These are phyloP conservation scores for Backusella mclennaniae DNA, from an alignment of 192 early-diverging fungal species.

Conservation along the genomic window DNA sequence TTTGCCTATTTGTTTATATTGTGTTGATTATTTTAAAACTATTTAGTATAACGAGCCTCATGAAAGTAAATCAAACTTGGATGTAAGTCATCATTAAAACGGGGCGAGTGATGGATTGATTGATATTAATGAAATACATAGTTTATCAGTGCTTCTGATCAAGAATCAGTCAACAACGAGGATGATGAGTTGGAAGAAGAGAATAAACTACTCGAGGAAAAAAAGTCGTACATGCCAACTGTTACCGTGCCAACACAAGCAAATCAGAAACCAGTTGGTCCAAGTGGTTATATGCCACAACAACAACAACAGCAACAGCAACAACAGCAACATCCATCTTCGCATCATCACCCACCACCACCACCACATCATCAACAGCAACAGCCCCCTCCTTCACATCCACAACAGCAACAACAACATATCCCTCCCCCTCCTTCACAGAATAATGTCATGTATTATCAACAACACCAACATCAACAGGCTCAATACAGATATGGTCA, in stretches of 20 bases:
- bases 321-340: not conserved
- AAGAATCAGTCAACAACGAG: not conserved
- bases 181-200: slow-evolving; percentile 15
- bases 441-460: not conserved
- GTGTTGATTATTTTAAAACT: not conserved
- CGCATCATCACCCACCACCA: not conserved
- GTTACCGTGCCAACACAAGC: slow-evolving; percentile 17
- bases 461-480: not conserved
- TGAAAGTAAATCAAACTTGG: slow-evolving; percentile 41
- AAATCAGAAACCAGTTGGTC: not conserved
- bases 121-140: not conserved
- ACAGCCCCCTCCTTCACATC: slow-evolving; percentile 6
- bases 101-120: not conserved
- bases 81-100: slow-evolving; percentile 22
- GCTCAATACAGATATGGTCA: slow-evolving; percentile 2
- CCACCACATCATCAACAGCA: not conserved
- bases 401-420: slow-evolving; percentile 8
- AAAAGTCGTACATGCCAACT: slow-evolving; percentile 5
- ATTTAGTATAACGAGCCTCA: slow-evolving; percentile 40
- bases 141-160: slow-evolving; percentile 29
- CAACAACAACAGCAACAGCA: not conserved
- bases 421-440: not conserved
- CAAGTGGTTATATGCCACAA: not conserved
- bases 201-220: not conserved
- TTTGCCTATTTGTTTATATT: not conserved